These are phyloP conservation scores for Pleurotus cornucopiae DNA, from an alignment of 768 basidiomycete species.

Conservation along the genomic window DNA sequence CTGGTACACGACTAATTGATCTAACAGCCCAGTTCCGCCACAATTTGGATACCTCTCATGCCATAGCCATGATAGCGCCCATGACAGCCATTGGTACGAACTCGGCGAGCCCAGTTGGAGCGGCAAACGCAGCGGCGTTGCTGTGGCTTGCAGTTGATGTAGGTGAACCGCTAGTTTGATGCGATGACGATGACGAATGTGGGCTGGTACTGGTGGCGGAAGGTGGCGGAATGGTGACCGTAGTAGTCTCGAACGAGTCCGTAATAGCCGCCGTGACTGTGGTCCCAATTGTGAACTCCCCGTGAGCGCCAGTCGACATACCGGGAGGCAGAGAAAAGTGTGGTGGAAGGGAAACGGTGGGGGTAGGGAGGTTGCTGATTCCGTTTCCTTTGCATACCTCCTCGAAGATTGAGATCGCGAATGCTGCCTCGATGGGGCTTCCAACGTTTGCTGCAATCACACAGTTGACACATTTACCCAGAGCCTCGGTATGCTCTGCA, in stretches of 20 bases:
- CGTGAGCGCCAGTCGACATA: neutral
- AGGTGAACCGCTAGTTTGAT: neutral
- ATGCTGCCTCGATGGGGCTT: slow-evolving; percentile 1
- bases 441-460: neutral
- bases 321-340: slow-evolving; percentile 5
- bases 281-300: slow-evolving; percentile 1
- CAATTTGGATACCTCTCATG: neutral
- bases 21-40: no score
- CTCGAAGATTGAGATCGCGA: slow-evolving; percentile 4
- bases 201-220: neutral
- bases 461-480: slow-evolving; percentile 5
- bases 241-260: slow-evolving; percentile 1
- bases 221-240: neutral
- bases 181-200: neutral
- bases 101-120: neutral
- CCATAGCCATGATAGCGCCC: slow-evolving; percentile 5
- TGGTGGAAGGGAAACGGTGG: slow-evolving; percentile 2
- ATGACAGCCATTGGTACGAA: slow-evolving; percentile 7
- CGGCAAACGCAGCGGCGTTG: slow-evolving; percentile 2
- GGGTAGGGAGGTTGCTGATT: slow-evolving; percentile 5
- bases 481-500: slow-evolving; percentile 1
- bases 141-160: slow-evolving; percentile 1
- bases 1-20: no score
- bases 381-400: slow-evolving; percentile 6
- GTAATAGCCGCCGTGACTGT: slow-evolving; percentile 1